Evolutionary conservation across 2,329 filamentous ascomycete species (phyloP).

Genomic region (Talaromyces piceae): DNA sequence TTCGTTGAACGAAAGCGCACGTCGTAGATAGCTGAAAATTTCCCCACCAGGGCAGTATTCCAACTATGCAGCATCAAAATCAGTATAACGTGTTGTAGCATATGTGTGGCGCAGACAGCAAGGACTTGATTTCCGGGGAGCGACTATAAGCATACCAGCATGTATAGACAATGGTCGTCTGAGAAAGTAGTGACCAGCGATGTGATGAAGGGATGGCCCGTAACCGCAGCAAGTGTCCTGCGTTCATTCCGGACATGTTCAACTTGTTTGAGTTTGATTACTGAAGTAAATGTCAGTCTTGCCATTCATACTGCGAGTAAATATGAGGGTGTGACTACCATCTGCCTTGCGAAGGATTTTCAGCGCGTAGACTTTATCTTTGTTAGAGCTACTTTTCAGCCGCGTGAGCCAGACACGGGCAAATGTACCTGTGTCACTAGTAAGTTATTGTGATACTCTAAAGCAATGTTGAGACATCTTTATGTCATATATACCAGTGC

Average conservation of each 20-base stretch:
- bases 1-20: constrained; percentile 56
- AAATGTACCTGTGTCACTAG: constrained; percentile 37
- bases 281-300: constrained; percentile 19
- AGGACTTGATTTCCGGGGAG: background rate
- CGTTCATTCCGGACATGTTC: constrained; percentile 62
- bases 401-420: constrained; percentile 44
- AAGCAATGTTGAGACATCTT: background rate
- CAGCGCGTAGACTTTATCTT: constrained; percentile 37
- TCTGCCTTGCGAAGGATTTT: constrained; percentile 46
- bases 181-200: constrained; percentile 59
- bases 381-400: constrained; percentile 28
- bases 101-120: background rate
- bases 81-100: background rate
- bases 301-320: background rate
- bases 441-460: background rate
- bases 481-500: constrained; percentile 35
- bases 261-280: constrained; percentile 58
- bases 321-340: constrained; percentile 25
- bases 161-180: constrained; percentile 52
- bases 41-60: constrained; percentile 63
- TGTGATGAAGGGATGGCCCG: constrained; percentile 60
- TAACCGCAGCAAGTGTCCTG: constrained; percentile 54
- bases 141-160: constrained; percentile 34
- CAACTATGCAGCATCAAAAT: constrained; percentile 33
- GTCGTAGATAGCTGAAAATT: constrained; percentile 58